A percentile compares a stretch with the other conserved stretches of the same genome.
Evolutionary conservation across 805 yeast species (phyloP).

Genomic region (Tetrapisispora pingtungensis): DNA sequence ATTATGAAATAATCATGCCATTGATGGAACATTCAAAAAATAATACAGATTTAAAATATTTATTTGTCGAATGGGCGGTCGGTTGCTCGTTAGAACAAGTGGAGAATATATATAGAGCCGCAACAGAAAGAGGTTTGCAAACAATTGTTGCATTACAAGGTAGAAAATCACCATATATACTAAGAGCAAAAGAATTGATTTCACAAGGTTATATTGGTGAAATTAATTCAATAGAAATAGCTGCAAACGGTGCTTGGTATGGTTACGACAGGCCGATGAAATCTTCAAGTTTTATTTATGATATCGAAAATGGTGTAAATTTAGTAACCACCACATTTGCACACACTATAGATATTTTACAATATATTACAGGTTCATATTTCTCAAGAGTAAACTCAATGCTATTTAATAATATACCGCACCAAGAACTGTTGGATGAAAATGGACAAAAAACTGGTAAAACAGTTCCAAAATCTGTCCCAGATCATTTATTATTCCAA

Average conservation of each 20-base stretch:
- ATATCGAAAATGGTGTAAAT: constrained; percentile 22
- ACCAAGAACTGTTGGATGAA: constrained; percentile 22
- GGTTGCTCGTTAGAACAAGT: constrained; percentile 20
- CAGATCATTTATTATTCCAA: constrained; percentile 26
- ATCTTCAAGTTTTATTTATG: constrained; percentile 21
- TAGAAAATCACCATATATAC: constrained; percentile 24
- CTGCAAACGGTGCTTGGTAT: constrained; percentile 27
- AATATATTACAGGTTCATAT: constrained; percentile 25
- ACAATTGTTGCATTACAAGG: constrained; percentile 26
- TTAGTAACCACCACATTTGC: constrained; percentile 24
- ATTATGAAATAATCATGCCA: constrained; percentile 12
- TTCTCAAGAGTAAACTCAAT: constrained; percentile 21
- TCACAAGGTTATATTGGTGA: constrained; percentile 24
- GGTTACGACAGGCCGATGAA: constrained; percentile 24
- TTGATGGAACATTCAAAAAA: constrained; percentile 15
- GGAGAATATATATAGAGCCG: constrained; percentile 18
- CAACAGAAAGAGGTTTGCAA: constrained; percentile 20
- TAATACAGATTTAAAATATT: constrained; percentile 18
- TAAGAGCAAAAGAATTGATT: constrained; percentile 25
- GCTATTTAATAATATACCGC: constrained; percentile 24
- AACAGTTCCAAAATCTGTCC: constrained; percentile 18
- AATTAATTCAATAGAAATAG: constrained; percentile 24
- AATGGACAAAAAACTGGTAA: constrained; percentile 15
- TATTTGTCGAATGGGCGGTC: constrained; percentile 25
- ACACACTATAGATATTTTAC: constrained; percentile 25